These are phyloP conservation scores for Coemansia sp. DNA, from an alignment of 192 early-diverging fungal species.

Conservation along the genomic window DNA sequence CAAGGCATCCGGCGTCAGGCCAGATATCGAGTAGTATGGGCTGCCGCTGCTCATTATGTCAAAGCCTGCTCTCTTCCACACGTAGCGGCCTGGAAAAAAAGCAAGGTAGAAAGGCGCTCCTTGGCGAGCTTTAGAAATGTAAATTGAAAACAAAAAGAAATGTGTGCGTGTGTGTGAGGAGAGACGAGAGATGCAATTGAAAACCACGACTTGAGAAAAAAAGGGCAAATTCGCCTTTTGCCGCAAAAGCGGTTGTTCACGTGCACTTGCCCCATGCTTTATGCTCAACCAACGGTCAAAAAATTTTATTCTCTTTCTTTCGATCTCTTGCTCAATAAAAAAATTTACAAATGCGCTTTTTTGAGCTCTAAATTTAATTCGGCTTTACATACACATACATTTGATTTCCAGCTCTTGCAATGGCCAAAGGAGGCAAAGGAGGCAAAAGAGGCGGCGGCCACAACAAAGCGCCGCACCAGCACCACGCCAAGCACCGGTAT, in stretches of 20 bases:
- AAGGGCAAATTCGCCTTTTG: no score
- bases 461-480: slow-evolving; percentile 21
- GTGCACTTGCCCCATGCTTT: no score
- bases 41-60: slow-evolving; percentile 47
- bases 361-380: no score
- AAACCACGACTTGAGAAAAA: no score
- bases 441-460: neutral
- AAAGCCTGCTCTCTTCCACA: no score
- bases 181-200: no score
- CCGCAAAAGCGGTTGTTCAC: no score
- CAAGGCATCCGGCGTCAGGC: slow-evolving; percentile 31
- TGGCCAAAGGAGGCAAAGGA: slow-evolving; percentile 21
- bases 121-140: neutral
- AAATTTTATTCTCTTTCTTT: neutral
- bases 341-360: neutral
- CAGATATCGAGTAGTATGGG: slow-evolving; percentile 35
- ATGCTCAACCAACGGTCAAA: no score
- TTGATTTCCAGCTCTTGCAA: neutral
- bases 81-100: no score
- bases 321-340: neutral
- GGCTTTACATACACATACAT: neutral
- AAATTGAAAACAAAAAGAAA: neutral
- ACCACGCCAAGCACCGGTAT: slow-evolving; percentile 26
- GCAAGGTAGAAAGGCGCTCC: no score
- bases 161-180: no score